These are phyloP conservation scores for Phellinidium pouzarii DNA, from an alignment of 1,284 basidiomycete genomes.

Conservation along the genomic window DNA sequence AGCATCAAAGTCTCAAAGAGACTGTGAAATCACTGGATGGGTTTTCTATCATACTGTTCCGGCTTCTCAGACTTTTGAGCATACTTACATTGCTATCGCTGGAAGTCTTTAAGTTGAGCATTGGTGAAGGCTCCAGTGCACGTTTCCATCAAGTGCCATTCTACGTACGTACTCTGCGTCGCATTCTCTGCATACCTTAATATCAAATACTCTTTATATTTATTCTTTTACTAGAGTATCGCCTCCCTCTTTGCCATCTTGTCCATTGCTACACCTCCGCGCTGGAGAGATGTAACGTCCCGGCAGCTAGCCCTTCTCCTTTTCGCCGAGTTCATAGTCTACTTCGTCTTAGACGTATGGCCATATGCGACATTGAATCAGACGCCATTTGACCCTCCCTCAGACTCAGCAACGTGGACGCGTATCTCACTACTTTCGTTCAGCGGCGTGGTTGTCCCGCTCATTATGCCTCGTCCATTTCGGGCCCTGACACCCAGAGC, in stretches of 20 bases:
- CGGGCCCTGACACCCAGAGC: slow-evolving; percentile 35
- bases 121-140: slow-evolving; percentile 1
- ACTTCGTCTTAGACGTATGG: slow-evolving; percentile 44
- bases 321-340: slow-evolving; percentile 36
- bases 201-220: not conserved
- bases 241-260: slow-evolving; percentile 21
- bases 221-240: slow-evolving; percentile 4
- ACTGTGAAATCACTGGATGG: not conserved
- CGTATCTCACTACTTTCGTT: slow-evolving; percentile 35
- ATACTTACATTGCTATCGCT: slow-evolving; percentile 9
- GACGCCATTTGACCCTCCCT: slow-evolving; percentile 34
- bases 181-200: not conserved
- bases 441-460: slow-evolving; percentile 37
- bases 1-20: not conserved
- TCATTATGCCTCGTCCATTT: slow-evolving; percentile 40
- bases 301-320: slow-evolving; percentile 30
- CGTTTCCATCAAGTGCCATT: slow-evolving; percentile 3
- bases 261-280: slow-evolving; percentile 20
- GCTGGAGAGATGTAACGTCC: slow-evolving; percentile 9
- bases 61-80: slow-evolving; percentile 4
- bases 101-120: slow-evolving; percentile 5
- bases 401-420: slow-evolving; percentile 31
- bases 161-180: slow-evolving; percentile 7
- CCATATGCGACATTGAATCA: slow-evolving; percentile 40
- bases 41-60: slow-evolving; percentile 9